Base-by-base conservation (phyloP, 2,329 filamentous ascomycete genomes). In the Berkeleyomyces rouxiae region DNA sequence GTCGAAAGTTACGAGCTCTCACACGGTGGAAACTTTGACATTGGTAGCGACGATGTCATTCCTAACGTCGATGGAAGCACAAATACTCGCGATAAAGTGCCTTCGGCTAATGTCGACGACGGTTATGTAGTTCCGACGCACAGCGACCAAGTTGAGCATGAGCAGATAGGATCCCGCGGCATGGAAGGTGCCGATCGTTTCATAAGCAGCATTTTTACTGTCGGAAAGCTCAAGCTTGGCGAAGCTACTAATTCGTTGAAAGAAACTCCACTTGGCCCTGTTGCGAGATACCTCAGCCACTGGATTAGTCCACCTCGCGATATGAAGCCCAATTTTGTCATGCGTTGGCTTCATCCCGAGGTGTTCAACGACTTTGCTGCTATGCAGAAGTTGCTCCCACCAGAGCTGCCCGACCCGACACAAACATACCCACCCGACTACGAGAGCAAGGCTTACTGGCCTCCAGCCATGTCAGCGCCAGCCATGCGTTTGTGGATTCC, bases 261-360 rank as follows among this genome's bases (percentile, higher is more conserved):
- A 2, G 65, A 69, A 7, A 69, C 70, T 0, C 70, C 70, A 1
- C 43, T 74, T 1, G 68, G 68, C 3, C 62, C 68, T 0, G 65
- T 71, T 3, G 62, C 73, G 7, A 65, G 65, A 5, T 70, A 68
- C 58, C 58, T 72, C 58, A 66, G 69, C 11, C 65, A 71, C 31
- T 70, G 70, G 51, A 63, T 69, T 1, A 66, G 68, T 4, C 68
- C 72, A 3, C 65, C 68, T 0, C 67, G 67, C 33, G 68, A 71
- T 44, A 61, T 68, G 1, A 65, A 69, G 1, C 75, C 75, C n/a
- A 81, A 81, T 65, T 71, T 87, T 58, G 67, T 90, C 51, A 72
- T 77, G 44, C 83, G 82, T 66, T 95, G 87, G 76, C 74, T 95
- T 64, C 86, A 87, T 68, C 90, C 90, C 0, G 87, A 92, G 74